phyloP scores from a whole-genome alignment of 2,329 filamentous ascomycete species.

The Neofusicoccum parvum region DNA sequence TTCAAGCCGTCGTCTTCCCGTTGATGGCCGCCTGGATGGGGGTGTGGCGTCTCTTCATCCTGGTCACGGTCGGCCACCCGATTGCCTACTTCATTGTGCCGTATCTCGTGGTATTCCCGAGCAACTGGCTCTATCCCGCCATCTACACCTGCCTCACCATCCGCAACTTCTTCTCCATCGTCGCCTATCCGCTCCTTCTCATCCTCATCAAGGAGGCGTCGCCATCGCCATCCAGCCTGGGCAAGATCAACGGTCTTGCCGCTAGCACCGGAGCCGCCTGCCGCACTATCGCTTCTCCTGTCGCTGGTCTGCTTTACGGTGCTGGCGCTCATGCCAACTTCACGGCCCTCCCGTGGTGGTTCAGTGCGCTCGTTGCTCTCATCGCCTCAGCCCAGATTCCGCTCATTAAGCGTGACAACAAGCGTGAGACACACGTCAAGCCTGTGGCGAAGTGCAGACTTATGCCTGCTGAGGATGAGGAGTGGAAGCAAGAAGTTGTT shows the following conservation, averaged over 20 bases:
- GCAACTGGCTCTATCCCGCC: conserved; percentile 56
- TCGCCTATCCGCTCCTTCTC: conserved; percentile 68
- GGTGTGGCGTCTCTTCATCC: conserved; percentile 67
- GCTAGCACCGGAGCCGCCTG: conserved; percentile 72
- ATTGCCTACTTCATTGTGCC: conserved; percentile 70
- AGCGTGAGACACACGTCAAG: conserved; percentile 43
- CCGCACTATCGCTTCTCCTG: conserved; percentile 68
- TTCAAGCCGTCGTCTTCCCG: conserved; percentile 73
- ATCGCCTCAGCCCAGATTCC: conserved; percentile 59
- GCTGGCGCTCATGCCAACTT: conserved; percentile 59
- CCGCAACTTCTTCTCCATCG: conserved; percentile 68
- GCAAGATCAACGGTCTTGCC: conserved; percentile 72
- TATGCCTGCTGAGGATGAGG: conserved; percentile 27
- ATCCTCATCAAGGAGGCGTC: conserved; percentile 74
- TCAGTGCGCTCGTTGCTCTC: conserved; percentile 57
- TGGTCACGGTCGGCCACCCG: conserved; percentile 68
- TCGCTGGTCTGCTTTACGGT: conserved; percentile 69
- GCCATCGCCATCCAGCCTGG: conserved; percentile 63
- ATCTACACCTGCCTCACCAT: conserved; percentile 68
- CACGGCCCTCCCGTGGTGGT: conserved; percentile 67
- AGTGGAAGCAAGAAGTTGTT: conserved; percentile 25
- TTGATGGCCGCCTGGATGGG: conserved; percentile 64
- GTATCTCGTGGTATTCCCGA: conserved; percentile 63
- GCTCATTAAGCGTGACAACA: conserved; percentile 55
- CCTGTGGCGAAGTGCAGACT: conserved; percentile 32